These are phyloP conservation scores for Diversispora eburnea DNA, from an alignment of 192 early-diverging fungal species.

Conservation along the genomic window DNA sequence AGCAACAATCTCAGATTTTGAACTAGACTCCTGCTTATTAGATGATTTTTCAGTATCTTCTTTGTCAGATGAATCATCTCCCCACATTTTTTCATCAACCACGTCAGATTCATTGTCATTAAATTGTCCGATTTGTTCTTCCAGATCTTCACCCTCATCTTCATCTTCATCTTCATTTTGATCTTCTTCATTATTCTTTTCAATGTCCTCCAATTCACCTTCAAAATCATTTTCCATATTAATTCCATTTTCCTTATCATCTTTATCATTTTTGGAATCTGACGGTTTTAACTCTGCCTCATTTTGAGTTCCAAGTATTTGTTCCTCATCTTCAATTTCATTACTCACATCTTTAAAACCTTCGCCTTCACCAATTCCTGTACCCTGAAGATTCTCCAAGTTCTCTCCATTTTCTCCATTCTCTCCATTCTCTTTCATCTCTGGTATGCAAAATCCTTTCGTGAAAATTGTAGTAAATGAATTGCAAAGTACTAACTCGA, in stretches of 20 bases:
- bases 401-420: slow-evolving; percentile 59
- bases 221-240: slow-evolving; percentile 98
- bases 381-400: slow-evolving; percentile 56
- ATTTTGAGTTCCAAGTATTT: slow-evolving; percentile 87
- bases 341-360: slow-evolving; percentile 94
- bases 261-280: slow-evolving; percentile 54
- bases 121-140: slow-evolving; percentile 91
- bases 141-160: slow-evolving; percentile 65
- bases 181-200: slow-evolving; percentile 58
- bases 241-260: slow-evolving; percentile 75
- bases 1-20: slow-evolving; percentile 58
- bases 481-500: slow-evolving; percentile 67
- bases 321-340: slow-evolving; percentile 95
- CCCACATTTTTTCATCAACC: slow-evolving; percentile 98
- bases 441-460: slow-evolving; percentile 86
- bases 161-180: slow-evolving; percentile 71
- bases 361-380: slow-evolving; percentile 92
- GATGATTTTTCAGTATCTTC: slow-evolving; percentile 71
- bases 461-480: slow-evolving; percentile 68
- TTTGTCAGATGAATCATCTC: slow-evolving; percentile 66
- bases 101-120: slow-evolving; percentile 82
- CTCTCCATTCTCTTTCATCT: slow-evolving; percentile 54
- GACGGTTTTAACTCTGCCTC: slow-evolving; percentile 54
- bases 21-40: slow-evolving; percentile 45
- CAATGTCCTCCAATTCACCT: slow-evolving; percentile 84